These are phyloP conservation scores for Melampsora americana DNA, from an alignment of 1,284 basidiomycete genomes.

Conservation along the genomic window DNA sequence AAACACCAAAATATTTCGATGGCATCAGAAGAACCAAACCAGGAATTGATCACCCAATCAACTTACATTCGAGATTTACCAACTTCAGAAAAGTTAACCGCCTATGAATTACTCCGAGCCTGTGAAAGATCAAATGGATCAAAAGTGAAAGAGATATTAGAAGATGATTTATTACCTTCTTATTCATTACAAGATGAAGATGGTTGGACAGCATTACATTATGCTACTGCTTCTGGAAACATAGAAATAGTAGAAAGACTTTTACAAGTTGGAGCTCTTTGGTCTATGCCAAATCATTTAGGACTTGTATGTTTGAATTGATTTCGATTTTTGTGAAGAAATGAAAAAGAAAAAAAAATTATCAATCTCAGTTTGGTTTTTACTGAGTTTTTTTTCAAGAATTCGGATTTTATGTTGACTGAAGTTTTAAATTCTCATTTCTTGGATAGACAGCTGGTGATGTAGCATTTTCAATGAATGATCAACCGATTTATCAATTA, in stretches of 20 bases:
- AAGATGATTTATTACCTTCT: background rate
- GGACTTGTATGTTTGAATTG: constrained; percentile 17
- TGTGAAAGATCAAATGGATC: background rate
- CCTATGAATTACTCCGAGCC: background rate
- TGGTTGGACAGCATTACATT: constrained; percentile 35
- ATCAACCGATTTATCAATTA: constrained; percentile 67
- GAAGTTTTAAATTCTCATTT: background rate
- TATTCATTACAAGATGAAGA: constrained; percentile 35
- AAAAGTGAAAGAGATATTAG: background rate
- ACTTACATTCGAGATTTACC: constrained; percentile 11
- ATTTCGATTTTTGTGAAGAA: too few species aligned
- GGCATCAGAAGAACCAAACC: background rate
- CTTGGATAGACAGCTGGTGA: constrained; percentile 79
- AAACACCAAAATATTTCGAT: too few species aligned
- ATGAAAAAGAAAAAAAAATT: background rate
- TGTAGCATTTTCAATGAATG: constrained; percentile 78
- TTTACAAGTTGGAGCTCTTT: constrained; percentile 18
- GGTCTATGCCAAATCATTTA: constrained; percentile 25
- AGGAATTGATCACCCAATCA: background rate
- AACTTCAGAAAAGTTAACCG: background rate
- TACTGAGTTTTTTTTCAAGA: background rate
- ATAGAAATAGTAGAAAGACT: background rate
- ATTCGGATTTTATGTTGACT: background rate
- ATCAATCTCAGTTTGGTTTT: background rate
- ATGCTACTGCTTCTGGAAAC: constrained; percentile 23